Base-by-base conservation (phyloP, 768 basidiomycete species). In the Epithele typhae region DNA sequence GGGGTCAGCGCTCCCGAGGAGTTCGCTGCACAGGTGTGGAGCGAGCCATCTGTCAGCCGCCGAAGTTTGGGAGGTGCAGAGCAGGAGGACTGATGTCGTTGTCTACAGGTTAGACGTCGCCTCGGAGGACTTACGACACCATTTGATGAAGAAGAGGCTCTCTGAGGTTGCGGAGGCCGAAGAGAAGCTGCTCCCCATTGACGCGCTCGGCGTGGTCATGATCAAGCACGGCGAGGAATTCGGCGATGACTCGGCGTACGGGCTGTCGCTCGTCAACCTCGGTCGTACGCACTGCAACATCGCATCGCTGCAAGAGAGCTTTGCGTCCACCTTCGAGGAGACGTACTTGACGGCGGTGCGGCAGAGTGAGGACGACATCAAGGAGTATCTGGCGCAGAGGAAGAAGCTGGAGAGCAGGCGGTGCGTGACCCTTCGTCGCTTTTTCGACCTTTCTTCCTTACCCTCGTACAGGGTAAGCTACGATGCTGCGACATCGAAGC, bases 391-490 rank as follows among this genome's bases (percentile, higher is more conserved):
- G 47, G 60, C 70, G 4, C 74, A 85, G 50, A 78, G 82, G 51
- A 95, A 92, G 77, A 94, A 92, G 61, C 66, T 94, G 14, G 92
- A 95, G 46, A 91, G 85, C 42, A 72, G 90, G 59, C 75, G 89
- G 91, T 87, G 49, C 41, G 72, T 61, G 25, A 19, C 25, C 25
- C 1, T 35, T 25, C 36, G 15, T 21, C 27, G 27, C 27, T 30
- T n/a, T n/a, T n/a, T n/a, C n/a, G n/a, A n/a, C n/a, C n/a, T n/a
- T n/a, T n/a, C n/a, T n/a, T n/a, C n/a, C n/a, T n/a, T n/a, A n/a
- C n/a, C 14, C 37, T 21, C 32, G 27, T 11, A 7, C 25, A 47
- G 92, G 59, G 64, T 87, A 47, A 82, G 83, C 46, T 82, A 82
- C 30, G 93, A 95, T 53, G 79, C 91, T 2, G 86, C 89, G 3